Evolutionary conservation across 495 filamentous ascomycete species (phyloP).

Genomic region (Trichoderma erinaceum): DNA sequence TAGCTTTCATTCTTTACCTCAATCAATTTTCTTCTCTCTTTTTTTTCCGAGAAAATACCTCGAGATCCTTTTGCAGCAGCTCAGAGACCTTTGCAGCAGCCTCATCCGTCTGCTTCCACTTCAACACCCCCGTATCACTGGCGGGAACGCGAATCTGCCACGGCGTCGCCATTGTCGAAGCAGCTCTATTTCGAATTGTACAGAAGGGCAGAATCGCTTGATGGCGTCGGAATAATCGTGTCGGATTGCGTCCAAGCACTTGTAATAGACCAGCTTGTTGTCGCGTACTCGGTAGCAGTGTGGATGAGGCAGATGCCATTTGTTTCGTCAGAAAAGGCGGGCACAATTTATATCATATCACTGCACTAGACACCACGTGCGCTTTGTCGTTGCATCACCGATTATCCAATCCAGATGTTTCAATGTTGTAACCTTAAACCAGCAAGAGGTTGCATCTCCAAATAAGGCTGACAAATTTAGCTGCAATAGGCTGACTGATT

Average conservation of each 20-base stretch:
- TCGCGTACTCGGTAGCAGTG: neutral
- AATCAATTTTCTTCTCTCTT: too few relatives aligned
- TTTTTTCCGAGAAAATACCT: constrained; percentile 25
- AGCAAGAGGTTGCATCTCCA: neutral
- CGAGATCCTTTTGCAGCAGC: constrained; percentile 68
- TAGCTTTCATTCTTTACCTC: neutral
- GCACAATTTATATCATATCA: neutral
- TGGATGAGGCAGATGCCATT: neutral
- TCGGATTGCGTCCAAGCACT: neutral
- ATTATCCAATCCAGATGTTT: neutral
- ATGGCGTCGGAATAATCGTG: neutral
- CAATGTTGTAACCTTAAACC: neutral
- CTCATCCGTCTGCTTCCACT: constrained; percentile 46
- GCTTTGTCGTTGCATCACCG: neutral
- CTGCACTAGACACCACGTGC: neutral
- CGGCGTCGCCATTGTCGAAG: constrained; percentile 55
- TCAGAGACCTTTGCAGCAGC: constrained; percentile 55
- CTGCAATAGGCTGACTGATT: neutral
- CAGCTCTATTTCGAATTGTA: neutral
- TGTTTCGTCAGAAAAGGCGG: neutral
- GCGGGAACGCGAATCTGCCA: constrained; percentile 53
- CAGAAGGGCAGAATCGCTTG: neutral
- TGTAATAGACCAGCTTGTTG: neutral
- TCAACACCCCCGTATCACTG: constrained; percentile 53
- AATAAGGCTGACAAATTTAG: constrained; percentile 3